Conservation (phyloP, 352 stramenopile genomes). For the Globisporangium alternatum region DNA sequence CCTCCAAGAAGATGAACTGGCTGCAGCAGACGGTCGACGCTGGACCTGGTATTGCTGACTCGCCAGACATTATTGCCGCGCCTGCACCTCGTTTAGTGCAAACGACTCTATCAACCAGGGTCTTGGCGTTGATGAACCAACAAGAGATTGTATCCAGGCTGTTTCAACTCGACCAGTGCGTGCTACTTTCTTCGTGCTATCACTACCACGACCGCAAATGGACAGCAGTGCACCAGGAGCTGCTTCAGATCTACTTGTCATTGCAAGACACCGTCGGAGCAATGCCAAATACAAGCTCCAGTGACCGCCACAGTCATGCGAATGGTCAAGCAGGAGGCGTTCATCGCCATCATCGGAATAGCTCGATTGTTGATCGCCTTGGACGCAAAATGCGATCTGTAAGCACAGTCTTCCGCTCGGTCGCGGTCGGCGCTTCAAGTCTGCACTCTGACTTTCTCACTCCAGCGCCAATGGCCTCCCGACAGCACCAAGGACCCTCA, state of each 20-base stretch:
- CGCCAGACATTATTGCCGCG: too few species aligned
- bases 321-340: background rate
- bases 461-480: background rate
- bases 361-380: background rate
- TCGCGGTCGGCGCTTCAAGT: background rate
- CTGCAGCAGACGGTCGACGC: too few species aligned
- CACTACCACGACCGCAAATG: background rate
- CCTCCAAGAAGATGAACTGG: background rate
- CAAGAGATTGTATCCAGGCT: background rate
- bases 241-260: background rate
- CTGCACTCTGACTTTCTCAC: too few species aligned
- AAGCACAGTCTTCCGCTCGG: background rate
- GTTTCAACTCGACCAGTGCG: background rate
- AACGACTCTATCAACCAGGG: background rate
- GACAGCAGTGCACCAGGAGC: background rate
- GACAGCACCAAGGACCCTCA: background rate
- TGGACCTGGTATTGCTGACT: too few species aligned
- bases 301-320: too few species aligned
- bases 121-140: background rate
- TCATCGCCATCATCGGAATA: background rate
- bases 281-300: background rate
- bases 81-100: background rate
- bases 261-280: background rate
- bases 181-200: background rate
- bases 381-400: background rate